These are phyloP conservation scores for Tylopilus sp. DNA, from an alignment of 768 basidiomycete species.

Conservation along the genomic window DNA sequence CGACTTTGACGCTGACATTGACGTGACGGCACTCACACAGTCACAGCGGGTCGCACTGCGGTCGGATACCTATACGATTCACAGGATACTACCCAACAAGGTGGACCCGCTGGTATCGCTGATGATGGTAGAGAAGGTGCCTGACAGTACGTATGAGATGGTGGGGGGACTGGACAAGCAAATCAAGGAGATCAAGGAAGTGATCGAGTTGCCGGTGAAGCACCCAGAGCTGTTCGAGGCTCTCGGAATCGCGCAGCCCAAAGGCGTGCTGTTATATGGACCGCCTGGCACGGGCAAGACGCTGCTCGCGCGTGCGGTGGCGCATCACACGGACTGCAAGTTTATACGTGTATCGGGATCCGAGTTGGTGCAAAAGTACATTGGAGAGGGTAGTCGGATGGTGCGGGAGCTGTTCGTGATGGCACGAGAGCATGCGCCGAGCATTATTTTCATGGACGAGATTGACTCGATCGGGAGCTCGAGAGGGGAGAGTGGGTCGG, in stretches of 20 bases:
- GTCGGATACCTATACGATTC: slow-evolving; percentile 93
- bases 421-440: slow-evolving; percentile 96
- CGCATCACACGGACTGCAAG: slow-evolving; percentile 96
- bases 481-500: slow-evolving; percentile 74
- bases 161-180: slow-evolving; percentile 98
- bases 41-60: slow-evolving; percentile 92
- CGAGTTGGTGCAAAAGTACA: slow-evolving; percentile 97
- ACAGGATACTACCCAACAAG: slow-evolving; percentile 96
- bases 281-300: slow-evolving; percentile 98
- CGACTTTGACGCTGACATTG: slow-evolving; percentile 87
- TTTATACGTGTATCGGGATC: slow-evolving; percentile 95
- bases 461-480: slow-evolving; percentile 97
- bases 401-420: slow-evolving; percentile 97
- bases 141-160: slow-evolving; percentile 99
- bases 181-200: slow-evolving; percentile 98
- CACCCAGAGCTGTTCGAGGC: slow-evolving; percentile 96
- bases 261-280: slow-evolving; percentile 93
- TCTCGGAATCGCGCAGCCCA: slow-evolving; percentile 95
- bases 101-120: slow-evolving; percentile 97
- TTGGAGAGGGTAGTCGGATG: slow-evolving; percentile 96
- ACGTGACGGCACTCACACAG: slow-evolving; percentile 73
- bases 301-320: slow-evolving; percentile 89
- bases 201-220: slow-evolving; percentile 96
- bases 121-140: slow-evolving; percentile 99
- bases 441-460: slow-evolving; percentile 99